A percentile compares a stretch with the other conserved stretches of the same genome.
phyloP scores from a whole-genome alignment of 192 early-diverging fungal genomes.

The Mortierella hygrophila region DNA sequence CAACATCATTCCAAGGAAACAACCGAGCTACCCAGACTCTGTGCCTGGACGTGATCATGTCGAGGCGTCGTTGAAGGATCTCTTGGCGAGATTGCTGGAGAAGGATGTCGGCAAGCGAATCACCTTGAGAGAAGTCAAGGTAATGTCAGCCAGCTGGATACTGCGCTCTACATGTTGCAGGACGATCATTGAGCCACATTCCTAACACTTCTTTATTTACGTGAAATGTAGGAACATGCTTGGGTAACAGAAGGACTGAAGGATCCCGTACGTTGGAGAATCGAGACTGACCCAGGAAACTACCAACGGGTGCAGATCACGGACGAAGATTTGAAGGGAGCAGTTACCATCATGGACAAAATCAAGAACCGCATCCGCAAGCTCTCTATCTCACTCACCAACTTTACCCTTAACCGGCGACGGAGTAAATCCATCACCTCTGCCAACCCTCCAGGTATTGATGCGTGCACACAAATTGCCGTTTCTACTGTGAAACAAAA shows the following conservation, averaged over 20 bases:
- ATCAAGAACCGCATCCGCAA: constrained; percentile 59
- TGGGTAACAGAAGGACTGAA: constrained; percentile 87
- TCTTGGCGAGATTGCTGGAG: constrained; percentile 81
- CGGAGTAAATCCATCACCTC: constrained; percentile 48
- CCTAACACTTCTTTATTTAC: not conserved
- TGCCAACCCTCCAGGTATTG: constrained; percentile 35
- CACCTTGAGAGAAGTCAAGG: constrained; percentile 89
- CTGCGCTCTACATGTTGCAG: no score
- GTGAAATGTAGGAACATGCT: constrained; percentile 72
- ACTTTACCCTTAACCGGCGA: constrained; percentile 49
- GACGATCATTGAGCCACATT: not conserved
- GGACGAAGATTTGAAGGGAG: constrained; percentile 81
- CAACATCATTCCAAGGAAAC: constrained; percentile 85
- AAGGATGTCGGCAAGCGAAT: constrained; percentile 90
- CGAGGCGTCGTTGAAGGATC: constrained; percentile 73
- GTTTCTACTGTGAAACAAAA: no score
- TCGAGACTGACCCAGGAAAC: constrained; percentile 80
- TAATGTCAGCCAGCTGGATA: not conserved
- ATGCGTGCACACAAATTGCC: not conserved
- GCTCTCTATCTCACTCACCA: constrained; percentile 57
- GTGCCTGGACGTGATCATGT: constrained; percentile 67
- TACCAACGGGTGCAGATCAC: constrained; percentile 81
- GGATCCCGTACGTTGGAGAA: constrained; percentile 77
- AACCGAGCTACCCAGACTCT: constrained; percentile 67
- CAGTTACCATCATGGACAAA: constrained; percentile 74